Percentiles rank a stretch among this genome's conserved stretches.
phyloP scores from a whole-genome alignment of 1,284 basidiomycete genomes.

The Malassezia slooffiae region DNA sequence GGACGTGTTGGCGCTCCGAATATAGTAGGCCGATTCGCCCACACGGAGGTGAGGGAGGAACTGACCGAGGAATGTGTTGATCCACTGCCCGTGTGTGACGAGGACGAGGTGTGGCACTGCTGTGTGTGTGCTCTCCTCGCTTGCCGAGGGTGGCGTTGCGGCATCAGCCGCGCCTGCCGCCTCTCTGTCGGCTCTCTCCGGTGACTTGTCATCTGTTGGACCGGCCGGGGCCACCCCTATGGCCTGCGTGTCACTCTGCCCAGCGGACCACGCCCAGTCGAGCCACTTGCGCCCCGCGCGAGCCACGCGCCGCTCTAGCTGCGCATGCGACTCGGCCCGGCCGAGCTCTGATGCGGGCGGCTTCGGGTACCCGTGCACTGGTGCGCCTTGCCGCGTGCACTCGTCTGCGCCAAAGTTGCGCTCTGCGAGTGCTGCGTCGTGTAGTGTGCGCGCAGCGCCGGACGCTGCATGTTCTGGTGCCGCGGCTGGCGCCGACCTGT shows the following conservation, averaged over 20 bases:
- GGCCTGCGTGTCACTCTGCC: too few relatives aligned
- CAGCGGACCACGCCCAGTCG: too few relatives aligned
- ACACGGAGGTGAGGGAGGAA: slow-evolving; percentile 3
- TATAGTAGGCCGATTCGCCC: slow-evolving; percentile 4
- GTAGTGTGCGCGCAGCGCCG: neutral
- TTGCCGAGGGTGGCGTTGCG: too few relatives aligned
- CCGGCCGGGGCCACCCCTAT: too few relatives aligned
- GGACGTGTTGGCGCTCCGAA: slow-evolving; percentile 10
- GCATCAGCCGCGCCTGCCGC: neutral
- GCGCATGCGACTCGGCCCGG: slow-evolving; percentile 4
- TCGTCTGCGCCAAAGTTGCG: slow-evolving; percentile 11
- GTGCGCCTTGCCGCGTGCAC: neutral
- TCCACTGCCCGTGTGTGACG: slow-evolving; percentile 39
- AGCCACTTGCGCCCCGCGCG: slow-evolving; percentile 10
- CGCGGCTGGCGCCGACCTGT: neutral
- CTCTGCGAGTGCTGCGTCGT: slow-evolving; percentile 7
- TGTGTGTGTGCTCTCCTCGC: neutral
- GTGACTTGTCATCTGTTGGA: too few relatives aligned
- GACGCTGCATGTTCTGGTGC: neutral
- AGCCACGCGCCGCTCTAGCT: slow-evolving; percentile 1
- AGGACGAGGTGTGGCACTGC: slow-evolving; percentile 26
- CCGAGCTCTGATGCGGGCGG: neutral
- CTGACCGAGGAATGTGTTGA: slow-evolving; percentile 24
- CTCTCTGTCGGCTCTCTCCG: neutral
- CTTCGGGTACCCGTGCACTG: neutral